Percentiles rank a stretch among this genome's conserved stretches.
phyloP scores from a whole-genome alignment of 2,329 filamentous ascomycete genomes.

The Microsporum canis region DNA sequence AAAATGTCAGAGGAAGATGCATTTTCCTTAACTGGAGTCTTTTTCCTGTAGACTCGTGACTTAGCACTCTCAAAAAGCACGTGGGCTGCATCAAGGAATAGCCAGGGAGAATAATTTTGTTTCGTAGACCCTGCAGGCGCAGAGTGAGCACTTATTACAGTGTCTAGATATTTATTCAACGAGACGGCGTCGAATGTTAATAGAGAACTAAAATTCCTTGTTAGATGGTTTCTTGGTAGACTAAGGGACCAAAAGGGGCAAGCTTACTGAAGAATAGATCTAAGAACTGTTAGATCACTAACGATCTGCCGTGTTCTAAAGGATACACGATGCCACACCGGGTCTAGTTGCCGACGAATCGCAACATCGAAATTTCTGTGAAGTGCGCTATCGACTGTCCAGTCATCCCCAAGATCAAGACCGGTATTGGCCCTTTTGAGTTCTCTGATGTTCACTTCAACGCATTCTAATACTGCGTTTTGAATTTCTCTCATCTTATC shows the following conservation, averaged over 20 bases:
- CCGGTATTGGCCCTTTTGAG: slow-evolving; percentile 83
- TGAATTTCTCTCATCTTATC: slow-evolving; percentile 89
- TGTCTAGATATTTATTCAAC: slow-evolving; percentile 87
- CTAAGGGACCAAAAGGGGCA: not conserved
- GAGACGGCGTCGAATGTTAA: slow-evolving; percentile 81
- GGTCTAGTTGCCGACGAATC: slow-evolving; percentile 79
- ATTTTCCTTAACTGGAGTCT: slow-evolving; percentile 43
- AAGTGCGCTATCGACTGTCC: slow-evolving; percentile 86
- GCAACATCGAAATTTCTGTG: slow-evolving; percentile 86
- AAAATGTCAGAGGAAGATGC: slow-evolving; percentile 15
- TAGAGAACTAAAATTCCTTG: slow-evolving; percentile 40
- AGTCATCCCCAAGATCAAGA: slow-evolving; percentile 80
- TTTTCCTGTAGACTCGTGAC: slow-evolving; percentile 70
- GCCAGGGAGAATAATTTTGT: slow-evolving; percentile 86
- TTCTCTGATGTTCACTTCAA: slow-evolving; percentile 87
- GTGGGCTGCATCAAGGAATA: slow-evolving; percentile 89
- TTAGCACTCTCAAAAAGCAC: slow-evolving; percentile 88
- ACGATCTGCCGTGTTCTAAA: slow-evolving; percentile 94
- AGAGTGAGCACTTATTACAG: slow-evolving; percentile 79
- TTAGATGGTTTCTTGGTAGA: not conserved
- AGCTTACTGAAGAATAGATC: slow-evolving; percentile 62
- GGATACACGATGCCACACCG: slow-evolving; percentile 93
- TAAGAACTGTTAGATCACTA: slow-evolving; percentile 70
- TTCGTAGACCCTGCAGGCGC: slow-evolving; percentile 77
- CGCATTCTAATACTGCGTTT: slow-evolving; percentile 87